Conservation (phyloP, 2,329 filamentous ascomycete genomes). For the Alternaria brassicae region DNA sequence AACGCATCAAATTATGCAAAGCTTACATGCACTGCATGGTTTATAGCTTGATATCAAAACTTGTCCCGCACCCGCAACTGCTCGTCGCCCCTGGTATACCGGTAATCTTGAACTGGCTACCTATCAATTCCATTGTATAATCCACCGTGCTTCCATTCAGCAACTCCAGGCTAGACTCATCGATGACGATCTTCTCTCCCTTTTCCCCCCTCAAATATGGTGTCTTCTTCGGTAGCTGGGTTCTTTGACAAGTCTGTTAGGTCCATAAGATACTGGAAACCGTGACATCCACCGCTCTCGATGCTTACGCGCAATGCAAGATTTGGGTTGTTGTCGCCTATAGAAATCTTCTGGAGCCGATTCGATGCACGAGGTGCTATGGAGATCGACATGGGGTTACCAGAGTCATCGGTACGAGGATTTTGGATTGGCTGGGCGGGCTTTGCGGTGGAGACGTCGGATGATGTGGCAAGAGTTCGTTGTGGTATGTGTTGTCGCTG, state of each 20-base stretch:
- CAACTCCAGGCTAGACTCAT: conserved; percentile 84
- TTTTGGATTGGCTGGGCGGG: conserved; percentile 62
- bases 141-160: conserved; percentile 94
- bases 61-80: conserved; percentile 96
- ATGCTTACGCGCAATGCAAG: conserved; percentile 91
- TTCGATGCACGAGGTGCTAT: conserved; percentile 78
- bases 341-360: conserved; percentile 72
- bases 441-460: conserved; percentile 31
- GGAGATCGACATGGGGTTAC: conserved; percentile 80
- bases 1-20: background rate
- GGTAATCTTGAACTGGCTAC: conserved; percentile 93
- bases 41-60: conserved; percentile 82
- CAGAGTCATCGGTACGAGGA: conserved; percentile 79
- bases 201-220: conserved; percentile 75
- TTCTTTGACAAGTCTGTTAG: conserved; percentile 68
- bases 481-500: conserved; percentile 43
- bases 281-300: conserved; percentile 93
- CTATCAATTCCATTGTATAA: conserved; percentile 94
- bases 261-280: conserved; percentile 96
- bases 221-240: conserved; percentile 73
- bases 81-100: conserved; percentile 92
- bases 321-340: conserved; percentile 68
- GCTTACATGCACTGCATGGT: background rate
- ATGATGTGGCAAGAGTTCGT: conserved; percentile 45
- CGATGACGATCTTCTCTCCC: conserved; percentile 83